Evolutionary conservation across 73 alveolate genomes (phyloP), one percentile per base, ranked within the genome.

Genomic region (Tetrahymena elliotti): DNA sequence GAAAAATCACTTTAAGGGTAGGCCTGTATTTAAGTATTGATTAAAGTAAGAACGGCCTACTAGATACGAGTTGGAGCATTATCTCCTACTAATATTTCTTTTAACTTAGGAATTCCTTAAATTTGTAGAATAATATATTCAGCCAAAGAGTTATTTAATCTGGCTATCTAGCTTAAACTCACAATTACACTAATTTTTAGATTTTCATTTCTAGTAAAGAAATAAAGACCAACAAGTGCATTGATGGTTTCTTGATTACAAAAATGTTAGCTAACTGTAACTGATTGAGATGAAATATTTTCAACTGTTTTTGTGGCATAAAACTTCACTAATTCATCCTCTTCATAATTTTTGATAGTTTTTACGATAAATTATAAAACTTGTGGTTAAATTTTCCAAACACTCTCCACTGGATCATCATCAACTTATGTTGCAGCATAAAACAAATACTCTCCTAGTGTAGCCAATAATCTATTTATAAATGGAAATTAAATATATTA

Each of bases 371-470:
- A 93, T 34, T 96, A 95, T 53, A 97, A 97, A 84, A 98, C 98
- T 88, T 95, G 97, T 83, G 96, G 97, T 47, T 96, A 93, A 92
- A 98, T 95, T 52, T 96, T 97, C 99, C 99, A 98, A 92, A 96
- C 98, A 31, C 97, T 98, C 12, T 68, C n/a, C 47, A 98, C 99
- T 20, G 98, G 97, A 52, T 98, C 99, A 95, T 98, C 99, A 96
- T 98, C 99, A 33, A 98, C 95, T 95, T 98, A 98, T 6, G 99
- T 98, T 27, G 99, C 99, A 12, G 99, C 99, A 95, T 98, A 98
- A 96, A 98, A 98, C 96, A 98, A 94, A 95, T 98, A 98, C 95
- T 98, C 99, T 20, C 99, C 99, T 92, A 98, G 97, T 2, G 99
- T 98, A 18, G 99, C 99, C 54, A 97, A n/a, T 0, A 68, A 16